Evolutionary conservation across 2,329 filamentous ascomycete species (phyloP).

Genomic region (Colletotrichum abscissum): DNA sequence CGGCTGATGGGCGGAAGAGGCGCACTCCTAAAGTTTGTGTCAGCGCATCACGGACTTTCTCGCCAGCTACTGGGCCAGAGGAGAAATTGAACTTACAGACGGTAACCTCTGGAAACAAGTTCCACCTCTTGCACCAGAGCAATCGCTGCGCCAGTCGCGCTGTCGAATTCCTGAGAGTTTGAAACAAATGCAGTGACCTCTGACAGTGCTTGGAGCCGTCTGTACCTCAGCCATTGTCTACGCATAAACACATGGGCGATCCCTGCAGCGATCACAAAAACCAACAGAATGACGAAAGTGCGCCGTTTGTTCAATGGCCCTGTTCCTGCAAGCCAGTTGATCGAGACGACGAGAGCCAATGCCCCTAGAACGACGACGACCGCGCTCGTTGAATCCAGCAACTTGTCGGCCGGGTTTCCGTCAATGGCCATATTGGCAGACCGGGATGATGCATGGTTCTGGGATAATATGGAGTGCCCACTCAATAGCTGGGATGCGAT

Average conservation of each 20-base stretch:
- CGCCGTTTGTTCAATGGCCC: slow-evolving; percentile 67
- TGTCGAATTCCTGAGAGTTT: slow-evolving; percentile 84
- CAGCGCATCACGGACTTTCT: slow-evolving; percentile 16
- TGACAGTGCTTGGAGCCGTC: slow-evolving; percentile 79
- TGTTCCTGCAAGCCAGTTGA: slow-evolving; percentile 75
- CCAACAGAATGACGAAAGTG: slow-evolving; percentile 56
- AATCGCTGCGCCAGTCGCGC: slow-evolving; percentile 78
- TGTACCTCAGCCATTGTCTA: slow-evolving; percentile 83
- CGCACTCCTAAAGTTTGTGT: slow-evolving; percentile 70
- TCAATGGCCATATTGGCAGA: slow-evolving; percentile 38
- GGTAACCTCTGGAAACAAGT: slow-evolving; percentile 89
- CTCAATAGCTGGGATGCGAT: slow-evolving; percentile 91
- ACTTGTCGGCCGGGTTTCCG: slow-evolving; percentile 45
- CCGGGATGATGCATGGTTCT: slow-evolving; percentile 43
- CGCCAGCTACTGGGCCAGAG: background rate
- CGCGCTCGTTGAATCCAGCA: slow-evolving; percentile 55
- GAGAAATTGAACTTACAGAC: slow-evolving; percentile 68
- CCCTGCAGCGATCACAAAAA: slow-evolving; percentile 64
- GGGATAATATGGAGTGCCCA: slow-evolving; percentile 69
- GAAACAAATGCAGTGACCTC: slow-evolving; percentile 76
- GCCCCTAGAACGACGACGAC: slow-evolving; percentile 72
- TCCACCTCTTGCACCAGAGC: slow-evolving; percentile 95
- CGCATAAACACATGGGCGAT: slow-evolving; percentile 78
- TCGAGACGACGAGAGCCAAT: slow-evolving; percentile 74
- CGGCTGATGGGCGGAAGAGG: slow-evolving; percentile 93